Evolutionary conservation across 1,284 basidiomycete species (phyloP).

Genomic region (Cutaneotrichosporon cavernicola): DNA sequence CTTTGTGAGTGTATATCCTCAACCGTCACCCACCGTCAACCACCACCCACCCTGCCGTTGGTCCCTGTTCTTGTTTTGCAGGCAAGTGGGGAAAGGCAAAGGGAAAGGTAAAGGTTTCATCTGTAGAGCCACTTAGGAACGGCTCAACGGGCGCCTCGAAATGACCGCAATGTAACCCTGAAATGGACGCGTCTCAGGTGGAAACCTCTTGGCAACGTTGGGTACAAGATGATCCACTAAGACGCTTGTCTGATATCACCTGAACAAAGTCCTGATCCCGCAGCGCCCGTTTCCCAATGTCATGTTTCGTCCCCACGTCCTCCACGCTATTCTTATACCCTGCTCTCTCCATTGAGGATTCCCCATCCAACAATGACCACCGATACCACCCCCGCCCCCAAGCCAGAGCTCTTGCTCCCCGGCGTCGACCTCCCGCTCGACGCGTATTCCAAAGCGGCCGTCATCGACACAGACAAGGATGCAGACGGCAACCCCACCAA

Average conservation of each 20-base stretch:
- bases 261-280: no score
- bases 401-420: not conserved
- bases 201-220: not conserved
- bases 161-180: not conserved
- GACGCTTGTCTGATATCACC: no score
- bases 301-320: no score
- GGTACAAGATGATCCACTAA: not conserved
- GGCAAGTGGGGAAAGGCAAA: no score
- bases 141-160: no score
- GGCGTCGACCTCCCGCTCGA: constrained; percentile 3
- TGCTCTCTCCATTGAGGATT: not conserved
- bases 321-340: not conserved
- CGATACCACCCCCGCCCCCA: not conserved
- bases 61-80: no score
- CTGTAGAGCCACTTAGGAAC: no score
- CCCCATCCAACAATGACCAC: not conserved
- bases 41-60: no score
- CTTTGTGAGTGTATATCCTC: no score
- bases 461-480: not conserved
- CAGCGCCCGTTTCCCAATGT: no score
- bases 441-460: not conserved
- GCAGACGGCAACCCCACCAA: not conserved
- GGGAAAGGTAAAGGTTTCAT: no score
- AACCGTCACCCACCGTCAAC: no score
- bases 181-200: not conserved